Evolutionary conservation across 306 rosid species (phyloP), one percentile per base, ranked within the genome.

Genomic region (Lotus japonicus): DNA sequence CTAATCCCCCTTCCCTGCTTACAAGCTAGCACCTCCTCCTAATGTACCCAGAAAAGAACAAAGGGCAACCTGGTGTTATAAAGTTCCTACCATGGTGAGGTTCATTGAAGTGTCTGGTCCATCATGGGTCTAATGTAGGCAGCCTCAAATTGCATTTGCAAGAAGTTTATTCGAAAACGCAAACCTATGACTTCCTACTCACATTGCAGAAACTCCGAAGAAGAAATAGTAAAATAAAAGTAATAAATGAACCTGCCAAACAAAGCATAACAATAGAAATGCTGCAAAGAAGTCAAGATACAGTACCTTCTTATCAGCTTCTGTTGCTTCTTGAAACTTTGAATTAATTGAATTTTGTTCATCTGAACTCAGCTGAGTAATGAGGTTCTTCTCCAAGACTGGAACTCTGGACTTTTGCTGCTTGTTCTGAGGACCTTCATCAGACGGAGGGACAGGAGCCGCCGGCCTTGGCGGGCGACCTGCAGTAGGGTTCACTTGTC

Each of bases 261-360:
- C 45, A 59, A 12, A 9, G 67, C 14, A 41, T 51, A 45, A 36
- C 57, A 35, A 15, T 36, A 48, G 31, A 65, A 66, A 55, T 45
- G 43, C 51, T 33, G 73, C 23, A 21, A 33, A 59, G 15, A 65
- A 58, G 57, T 13, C 28, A 43, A 66, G 68, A 78, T 43, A 59
- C 57, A 68, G 31, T 68, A 70, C 99, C 97, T 85, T 95, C 78
- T 87, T 87, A 81, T 80, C 96, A 28, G 97, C 97, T 71, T 89
- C 96, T 26, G 92, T 74, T 26, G 95, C 99, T 52, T 95, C 99
- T 77, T 87, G 84, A 63, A 87, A 83, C 78, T 86, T 95, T 48
- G 79, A 72, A 73, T 80, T 87, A 43, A 91, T 84, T 11, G 89
- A 78, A 72, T 81, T 81, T 81, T 87, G 95, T 87, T 95, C 97